Percentiles rank a stretch among this genome's conserved stretches.
These are phyloP conservation scores for Termitomyces sp. DNA, from an alignment of 1,284 basidiomycete species.

Conservation along the genomic window DNA sequence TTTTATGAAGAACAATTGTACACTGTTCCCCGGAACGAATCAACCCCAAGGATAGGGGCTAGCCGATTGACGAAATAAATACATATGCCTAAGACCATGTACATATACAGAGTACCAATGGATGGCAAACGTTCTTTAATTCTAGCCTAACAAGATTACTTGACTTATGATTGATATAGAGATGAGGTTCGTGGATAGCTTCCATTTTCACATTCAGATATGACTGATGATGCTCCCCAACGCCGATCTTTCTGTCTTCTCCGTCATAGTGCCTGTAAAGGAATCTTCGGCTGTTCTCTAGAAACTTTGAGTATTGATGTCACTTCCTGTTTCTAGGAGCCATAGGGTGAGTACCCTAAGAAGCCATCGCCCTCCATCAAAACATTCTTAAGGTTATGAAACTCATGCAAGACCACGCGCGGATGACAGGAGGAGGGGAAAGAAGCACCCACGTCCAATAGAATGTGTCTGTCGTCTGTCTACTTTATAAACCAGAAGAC, in stretches of 20 bases:
- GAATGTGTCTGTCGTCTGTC: background rate
- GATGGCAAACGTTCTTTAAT: background rate
- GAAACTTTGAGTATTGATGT: background rate
- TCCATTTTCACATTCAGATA: background rate
- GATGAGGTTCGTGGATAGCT: background rate
- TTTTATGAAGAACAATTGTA: background rate
- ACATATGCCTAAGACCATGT: background rate
- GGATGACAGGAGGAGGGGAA: background rate
- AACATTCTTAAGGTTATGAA: background rate
- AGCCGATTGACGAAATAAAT: background rate
- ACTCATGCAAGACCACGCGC: background rate
- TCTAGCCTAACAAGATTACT: background rate
- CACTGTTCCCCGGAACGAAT: background rate
- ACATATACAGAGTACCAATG: background rate
- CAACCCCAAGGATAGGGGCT: background rate
- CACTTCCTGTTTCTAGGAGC: background rate
- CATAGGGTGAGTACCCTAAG: background rate
- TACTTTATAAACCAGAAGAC: background rate
- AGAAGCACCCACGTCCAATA: background rate
- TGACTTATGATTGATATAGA: background rate
- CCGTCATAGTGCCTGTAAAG: background rate
- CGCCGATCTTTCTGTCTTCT: background rate
- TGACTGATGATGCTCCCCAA: background rate
- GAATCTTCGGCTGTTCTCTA: background rate
- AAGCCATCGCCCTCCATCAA: background rate